A percentile compares a stretch with the other conserved stretches of the same genome.
These are phyloP conservation scores for Pseudozyma sp. DNA, from an alignment of 1,284 basidiomycete genomes.

Conservation along the genomic window DNA sequence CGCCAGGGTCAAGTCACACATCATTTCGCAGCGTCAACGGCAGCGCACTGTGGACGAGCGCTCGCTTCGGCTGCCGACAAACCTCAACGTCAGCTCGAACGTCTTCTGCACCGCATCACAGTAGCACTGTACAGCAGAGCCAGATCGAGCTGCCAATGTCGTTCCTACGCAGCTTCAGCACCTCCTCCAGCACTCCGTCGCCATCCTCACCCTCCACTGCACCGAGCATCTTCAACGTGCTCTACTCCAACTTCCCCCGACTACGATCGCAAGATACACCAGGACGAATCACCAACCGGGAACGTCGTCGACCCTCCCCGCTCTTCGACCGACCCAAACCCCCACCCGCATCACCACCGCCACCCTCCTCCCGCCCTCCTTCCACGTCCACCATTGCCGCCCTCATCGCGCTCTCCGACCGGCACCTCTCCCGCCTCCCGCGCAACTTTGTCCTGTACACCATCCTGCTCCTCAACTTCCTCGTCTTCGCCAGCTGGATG, in stretches of 20 bases:
- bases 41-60: no score
- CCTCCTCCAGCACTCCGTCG: background rate
- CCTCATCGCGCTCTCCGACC: slow-evolving; percentile 9
- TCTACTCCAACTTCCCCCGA: slow-evolving; percentile 14
- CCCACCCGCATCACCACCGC: background rate
- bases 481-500: slow-evolving; percentile 51
- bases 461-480: slow-evolving; percentile 47
- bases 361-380: background rate
- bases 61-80: no score
- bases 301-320: slow-evolving; percentile 6
- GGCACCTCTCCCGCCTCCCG: slow-evolving; percentile 4
- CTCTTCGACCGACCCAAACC: slow-evolving; percentile 11
- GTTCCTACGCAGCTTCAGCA: slow-evolving; percentile 25
- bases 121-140: background rate
- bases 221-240: background rate
- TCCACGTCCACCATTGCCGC: slow-evolving; percentile 1
- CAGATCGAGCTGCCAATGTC: background rate
- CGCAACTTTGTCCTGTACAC: slow-evolving; percentile 28
- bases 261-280: slow-evolving; percentile 13
- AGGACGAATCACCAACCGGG: background rate
- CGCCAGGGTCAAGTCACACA: no score
- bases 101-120: no score
- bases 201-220: background rate
- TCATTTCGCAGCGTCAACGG: no score
- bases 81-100: no score